phyloP scores from a whole-genome alignment of 2,329 filamentous ascomycete species.

The Diplodia corticola region DNA sequence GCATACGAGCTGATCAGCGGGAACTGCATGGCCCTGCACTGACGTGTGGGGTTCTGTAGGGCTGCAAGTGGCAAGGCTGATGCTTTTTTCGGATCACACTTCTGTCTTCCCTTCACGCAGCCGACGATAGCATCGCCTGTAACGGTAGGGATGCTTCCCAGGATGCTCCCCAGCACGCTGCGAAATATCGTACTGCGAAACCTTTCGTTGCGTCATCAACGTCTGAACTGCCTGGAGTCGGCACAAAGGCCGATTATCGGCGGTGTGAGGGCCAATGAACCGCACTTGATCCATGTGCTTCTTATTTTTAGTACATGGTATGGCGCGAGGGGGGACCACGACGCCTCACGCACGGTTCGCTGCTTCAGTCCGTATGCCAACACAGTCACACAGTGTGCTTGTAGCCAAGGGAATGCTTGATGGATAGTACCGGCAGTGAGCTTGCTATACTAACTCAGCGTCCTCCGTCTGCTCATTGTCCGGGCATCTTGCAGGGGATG shows the following conservation, averaged over 20 bases:
- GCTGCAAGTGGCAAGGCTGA: neutral
- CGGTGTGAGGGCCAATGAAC: neutral
- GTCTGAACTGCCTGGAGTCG: neutral
- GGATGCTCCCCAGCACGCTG: neutral
- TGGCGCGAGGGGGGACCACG: neutral
- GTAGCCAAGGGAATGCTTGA: neutral
- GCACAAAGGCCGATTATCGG: neutral
- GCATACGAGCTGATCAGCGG: slow-evolving; percentile 1
- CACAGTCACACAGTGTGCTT: accelerated
- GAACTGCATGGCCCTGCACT: neutral
- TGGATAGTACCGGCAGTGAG: no score
- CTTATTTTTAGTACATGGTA: neutral
- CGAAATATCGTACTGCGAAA: neutral
- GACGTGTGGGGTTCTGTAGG: neutral
- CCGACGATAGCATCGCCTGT: neutral
- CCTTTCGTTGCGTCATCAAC: neutral
- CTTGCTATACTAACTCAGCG: no score
- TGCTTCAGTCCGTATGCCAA: neutral
- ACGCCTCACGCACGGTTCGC: neutral
- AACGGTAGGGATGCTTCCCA: neutral
- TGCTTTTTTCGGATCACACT: neutral
- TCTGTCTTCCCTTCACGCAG: no score
- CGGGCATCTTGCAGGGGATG: no score
- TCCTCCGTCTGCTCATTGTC: no score
- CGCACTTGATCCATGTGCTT: neutral